These are phyloP conservation scores for Rhodotorula diobovata DNA, from an alignment of 768 basidiomycete species.

Conservation along the genomic window DNA sequence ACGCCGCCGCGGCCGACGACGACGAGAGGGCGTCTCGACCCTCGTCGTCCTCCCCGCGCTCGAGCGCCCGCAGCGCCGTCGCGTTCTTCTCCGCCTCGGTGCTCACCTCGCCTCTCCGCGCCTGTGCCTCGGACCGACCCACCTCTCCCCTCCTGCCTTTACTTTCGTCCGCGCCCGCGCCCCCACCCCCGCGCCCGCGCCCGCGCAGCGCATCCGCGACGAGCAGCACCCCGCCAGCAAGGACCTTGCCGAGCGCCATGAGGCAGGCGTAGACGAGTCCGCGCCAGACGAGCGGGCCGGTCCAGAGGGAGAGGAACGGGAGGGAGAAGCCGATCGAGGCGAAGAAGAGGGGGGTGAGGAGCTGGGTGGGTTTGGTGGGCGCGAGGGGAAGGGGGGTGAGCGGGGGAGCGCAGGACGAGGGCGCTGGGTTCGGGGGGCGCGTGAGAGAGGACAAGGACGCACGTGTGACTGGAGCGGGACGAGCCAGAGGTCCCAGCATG, in stretches of 20 bases:
- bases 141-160: neutral
- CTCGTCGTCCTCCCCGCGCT: neutral
- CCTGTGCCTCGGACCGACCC: neutral
- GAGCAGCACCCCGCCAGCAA: slow-evolving; percentile 53
- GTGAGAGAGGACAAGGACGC: neutral
- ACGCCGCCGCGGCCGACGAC: too few species aligned
- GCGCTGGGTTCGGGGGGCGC: too few species aligned
- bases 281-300: slow-evolving; percentile 53
- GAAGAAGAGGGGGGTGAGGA: slow-evolving; percentile 65
- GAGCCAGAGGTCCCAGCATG: slow-evolving; percentile 50
- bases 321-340: slow-evolving; percentile 59
- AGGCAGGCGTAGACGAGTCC: slow-evolving; percentile 59
- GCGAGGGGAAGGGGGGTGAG: neutral
- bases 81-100: slow-evolving; percentile 24
- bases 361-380: slow-evolving; percentile 17
- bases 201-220: slow-evolving; percentile 2
- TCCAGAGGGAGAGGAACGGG: slow-evolving; percentile 53
- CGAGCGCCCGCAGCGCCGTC: too few species aligned
- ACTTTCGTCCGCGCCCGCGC: too few species aligned
- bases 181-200: neutral
- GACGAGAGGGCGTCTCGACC: neutral
- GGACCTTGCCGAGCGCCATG: slow-evolving; percentile 58
- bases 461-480: slow-evolving; percentile 48
- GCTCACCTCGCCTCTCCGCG: slow-evolving; percentile 46
- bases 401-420: too few species aligned